These are phyloP conservation scores for Penicillium coprophilum DNA, from an alignment of 495 filamentous ascomycete genomes.

Conservation along the genomic window DNA sequence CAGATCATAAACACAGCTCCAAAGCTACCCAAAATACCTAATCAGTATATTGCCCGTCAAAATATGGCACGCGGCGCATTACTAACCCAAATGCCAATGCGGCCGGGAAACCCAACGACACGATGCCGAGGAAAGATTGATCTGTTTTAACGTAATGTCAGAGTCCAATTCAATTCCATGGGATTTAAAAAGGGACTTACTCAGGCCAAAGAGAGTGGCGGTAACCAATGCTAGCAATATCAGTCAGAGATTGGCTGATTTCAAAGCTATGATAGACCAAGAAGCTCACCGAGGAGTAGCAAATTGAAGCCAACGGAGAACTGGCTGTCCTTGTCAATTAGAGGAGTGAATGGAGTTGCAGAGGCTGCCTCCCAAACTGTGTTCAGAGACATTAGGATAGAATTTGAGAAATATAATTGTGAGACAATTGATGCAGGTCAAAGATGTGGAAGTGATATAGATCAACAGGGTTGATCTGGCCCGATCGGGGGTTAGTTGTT, in stretches of 20 bases:
- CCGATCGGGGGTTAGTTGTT: conserved; percentile 2
- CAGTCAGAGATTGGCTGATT: conserved; percentile 20
- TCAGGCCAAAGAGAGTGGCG: conserved; percentile 75
- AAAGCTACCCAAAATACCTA: conserved; percentile 56
- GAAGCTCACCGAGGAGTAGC: conserved; percentile 60
- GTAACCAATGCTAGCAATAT: conserved; percentile 53
- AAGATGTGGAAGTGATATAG: background rate
- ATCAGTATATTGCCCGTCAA: background rate
- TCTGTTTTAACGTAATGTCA: conserved; percentile 52
- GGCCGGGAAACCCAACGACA: conserved; percentile 80
- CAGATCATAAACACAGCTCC: conserved; percentile 98
- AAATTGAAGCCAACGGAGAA: conserved; percentile 80
- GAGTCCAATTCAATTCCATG: conserved; percentile 4
- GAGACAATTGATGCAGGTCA: background rate
- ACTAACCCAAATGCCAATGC: conserved; percentile 86
- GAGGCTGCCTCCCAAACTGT: conserved; percentile 88
- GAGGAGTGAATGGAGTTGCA: conserved; percentile 76
- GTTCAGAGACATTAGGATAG: conserved; percentile 63
- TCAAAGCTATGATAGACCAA: conserved; percentile 6
- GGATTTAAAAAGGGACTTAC: conserved; percentile 52
- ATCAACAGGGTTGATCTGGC: conserved; percentile 13
- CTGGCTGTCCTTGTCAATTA: conserved; percentile 78
- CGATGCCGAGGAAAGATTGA: conserved; percentile 76
- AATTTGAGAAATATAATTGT: conserved; percentile 6
- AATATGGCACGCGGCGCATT: background rate